Evolutionary conservation across 371 early-diverging fungal genomes (phyloP), one percentile per base, ranked within the genome.

Genomic region (Mucor indicus): DNA sequence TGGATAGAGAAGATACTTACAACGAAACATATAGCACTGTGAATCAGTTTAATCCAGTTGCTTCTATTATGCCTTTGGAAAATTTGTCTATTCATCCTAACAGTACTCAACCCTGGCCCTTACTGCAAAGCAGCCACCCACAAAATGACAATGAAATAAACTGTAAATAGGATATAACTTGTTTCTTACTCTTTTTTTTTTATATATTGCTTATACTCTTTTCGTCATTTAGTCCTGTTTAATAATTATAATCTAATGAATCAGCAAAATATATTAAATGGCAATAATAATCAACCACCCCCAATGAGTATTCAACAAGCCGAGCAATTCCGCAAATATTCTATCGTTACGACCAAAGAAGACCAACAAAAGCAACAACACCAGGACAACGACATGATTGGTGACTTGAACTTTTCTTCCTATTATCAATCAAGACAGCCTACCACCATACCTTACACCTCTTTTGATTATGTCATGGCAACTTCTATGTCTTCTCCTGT

Each of bases 311-410:
- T 42, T 29, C 44, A 52, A 44, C 21, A 16, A 24, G 38, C 52
- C 25, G 52, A 52, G 17, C 52, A 52, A 21, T 38, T 21, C 19
- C 53, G 53, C 17, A 38, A 46, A 1, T 53, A 32, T 40, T 53
- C 53, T 10, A 39, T 53, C 33, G 45, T 19, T 5, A 40, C 1
- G 4, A 11, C 27, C 5, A 37, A 37, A 19, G 37, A 40, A 16
- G 24, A 40, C 6, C 21, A 40, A 13, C 24, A 20, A 0, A 19
- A 29, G n/a, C 30, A 1, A 17, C 12, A 37, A 40, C 7, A 40
- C 40, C 24, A 40, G 4, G 40, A 24, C 9, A n/a, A n/a, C n/a
- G n/a, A n/a, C n/a, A n/a, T n/a, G n/a, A n/a, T 25, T 40, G 24
- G n/a, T 20, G 17, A 32, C 17, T 6, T 42, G 17, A 25, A 16